Conservation (phyloP, 345 rosid species). For the Lepidium aucheri region DNA sequence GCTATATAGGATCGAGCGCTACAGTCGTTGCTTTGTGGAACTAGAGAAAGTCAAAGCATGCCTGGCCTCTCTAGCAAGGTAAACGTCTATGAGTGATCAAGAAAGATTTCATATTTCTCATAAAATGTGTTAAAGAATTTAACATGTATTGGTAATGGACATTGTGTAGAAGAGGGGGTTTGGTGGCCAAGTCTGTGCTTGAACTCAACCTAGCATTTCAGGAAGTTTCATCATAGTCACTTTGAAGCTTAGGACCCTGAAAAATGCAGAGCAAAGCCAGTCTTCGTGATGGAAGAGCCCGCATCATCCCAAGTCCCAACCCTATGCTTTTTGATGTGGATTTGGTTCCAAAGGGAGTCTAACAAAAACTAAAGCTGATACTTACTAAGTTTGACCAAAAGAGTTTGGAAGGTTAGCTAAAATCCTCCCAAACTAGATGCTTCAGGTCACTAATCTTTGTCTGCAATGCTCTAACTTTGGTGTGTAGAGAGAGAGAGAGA, state of each 20-base stretch:
- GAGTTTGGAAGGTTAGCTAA: conserved; percentile 21
- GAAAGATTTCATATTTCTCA: not conserved
- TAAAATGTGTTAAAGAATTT: not conserved
- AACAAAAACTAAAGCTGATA: conserved; percentile 23
- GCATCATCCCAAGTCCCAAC: conserved; percentile 22
- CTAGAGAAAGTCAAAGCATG: conserved; percentile 74
- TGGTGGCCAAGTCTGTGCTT: conserved; percentile 73
- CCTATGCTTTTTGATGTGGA: conserved; percentile 17
- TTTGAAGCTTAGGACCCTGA: not conserved
- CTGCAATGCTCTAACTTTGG: conserved; percentile 5
- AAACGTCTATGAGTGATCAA: not conserved
- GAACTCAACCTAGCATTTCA: conserved; percentile 81
- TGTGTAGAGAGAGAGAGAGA: conserved; percentile 1
- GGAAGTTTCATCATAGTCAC: conserved; percentile 49
- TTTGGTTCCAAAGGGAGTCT: conserved; percentile 27
- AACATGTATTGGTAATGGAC: not conserved
- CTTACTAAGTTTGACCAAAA: conserved; percentile 14
- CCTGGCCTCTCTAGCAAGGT: conserved; percentile 59
- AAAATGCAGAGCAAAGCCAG: conserved; percentile 3
- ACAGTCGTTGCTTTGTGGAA: conserved; percentile 74
- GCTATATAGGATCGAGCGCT: conserved; percentile 64
- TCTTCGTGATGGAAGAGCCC: not conserved
- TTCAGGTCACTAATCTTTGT: conserved; percentile 10
- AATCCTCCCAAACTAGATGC: conserved; percentile 5
- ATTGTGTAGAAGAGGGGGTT: conserved; percentile 73